Evolutionary conservation across 495 filamentous ascomycete genomes (phyloP), one percentile per base, ranked within the genome.

Genomic region (Hyaloscypha variabilis): DNA sequence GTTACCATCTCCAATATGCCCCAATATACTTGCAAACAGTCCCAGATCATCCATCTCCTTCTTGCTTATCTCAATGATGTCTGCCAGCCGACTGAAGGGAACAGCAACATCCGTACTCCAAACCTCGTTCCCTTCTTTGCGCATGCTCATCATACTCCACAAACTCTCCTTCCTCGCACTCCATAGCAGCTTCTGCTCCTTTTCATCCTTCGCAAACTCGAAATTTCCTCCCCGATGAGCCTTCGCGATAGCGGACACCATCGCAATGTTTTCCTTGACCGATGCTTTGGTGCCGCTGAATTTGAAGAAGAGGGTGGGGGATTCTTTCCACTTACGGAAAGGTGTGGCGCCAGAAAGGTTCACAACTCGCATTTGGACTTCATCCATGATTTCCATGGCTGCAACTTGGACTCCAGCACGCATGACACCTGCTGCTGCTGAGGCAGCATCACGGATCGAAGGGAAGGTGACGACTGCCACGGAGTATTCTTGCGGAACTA

Each of bases 1-100:
- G 75, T 97, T 97, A 8, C 93, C 93, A 74, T 96, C 91, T 5
- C 92, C 92, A 63, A 96, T 87, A 67, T 96, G 92, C 13, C 80
- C 79, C 0, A 97, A 81, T 26, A 94, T 92, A 73, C 87, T 91
- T 23, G 91, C 92, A 71, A 97, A 94, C 11, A 97, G 76, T 2
- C 91, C 92, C 10, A 94, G 79, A 8, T 91, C 87, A 70, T 94
- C 90, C 79, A 97, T 87, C 74, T 96, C 91, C 70, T 92, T 91
- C 78, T 97, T 95, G 58, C 91, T 93, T 46, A 91, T 84, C 72
- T 96, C 92, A 62, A 97, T 94, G 46, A 97, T 91, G 75, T 97
- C 93, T 3, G 93, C 89, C 24, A 97, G 80, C 51, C 93, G 78
- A 62, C 90, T 93, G 56, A 97, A 85, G 0, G 94, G 94, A 8